Percentiles rank a stretch among this genome's conserved stretches.
These are phyloP conservation scores for Penicillium sp. DNA, from an alignment of 2,329 filamentous ascomycete genomes.

Conservation along the genomic window DNA sequence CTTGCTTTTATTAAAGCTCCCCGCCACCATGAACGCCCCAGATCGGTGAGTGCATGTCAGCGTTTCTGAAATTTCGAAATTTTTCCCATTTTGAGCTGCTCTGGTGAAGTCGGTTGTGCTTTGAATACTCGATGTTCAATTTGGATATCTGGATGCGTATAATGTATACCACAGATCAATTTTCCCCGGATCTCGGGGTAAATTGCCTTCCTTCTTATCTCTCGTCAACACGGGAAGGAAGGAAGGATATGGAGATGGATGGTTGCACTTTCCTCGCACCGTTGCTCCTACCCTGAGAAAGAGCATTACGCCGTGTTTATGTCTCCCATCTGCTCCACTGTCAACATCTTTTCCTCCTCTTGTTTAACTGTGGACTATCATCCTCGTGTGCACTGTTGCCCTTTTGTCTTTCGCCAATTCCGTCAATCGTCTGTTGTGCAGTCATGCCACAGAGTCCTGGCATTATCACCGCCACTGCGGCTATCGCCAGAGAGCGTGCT, in stretches of 20 bases:
- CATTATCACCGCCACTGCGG: conserved; percentile 9
- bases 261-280: not conserved
- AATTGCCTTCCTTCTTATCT: not conserved
- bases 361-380: not conserved
- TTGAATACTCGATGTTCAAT: not conserved
- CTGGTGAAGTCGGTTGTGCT: not conserved
- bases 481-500: conserved; percentile 17
- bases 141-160: not conserved
- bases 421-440: not conserved
- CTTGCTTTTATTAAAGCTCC: not conserved
- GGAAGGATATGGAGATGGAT: not conserved
- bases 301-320: not conserved
- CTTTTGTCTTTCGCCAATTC: not conserved
- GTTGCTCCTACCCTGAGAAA: not conserved
- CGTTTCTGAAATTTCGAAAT: not conserved
- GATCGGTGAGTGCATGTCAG: conserved; percentile 39
- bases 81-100: not conserved
- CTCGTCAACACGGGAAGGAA: not conserved
- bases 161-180: not conserved
- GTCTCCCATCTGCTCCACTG: not conserved
- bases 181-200: not conserved
- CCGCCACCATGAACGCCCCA: conserved; percentile 49
- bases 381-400: not conserved
- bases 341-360: not conserved
- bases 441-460: not conserved